A percentile compares a stretch with the other conserved stretches of the same genome.
Conservation (phyloP, 345 rosid species). For the Turnera subulata region DNA sequence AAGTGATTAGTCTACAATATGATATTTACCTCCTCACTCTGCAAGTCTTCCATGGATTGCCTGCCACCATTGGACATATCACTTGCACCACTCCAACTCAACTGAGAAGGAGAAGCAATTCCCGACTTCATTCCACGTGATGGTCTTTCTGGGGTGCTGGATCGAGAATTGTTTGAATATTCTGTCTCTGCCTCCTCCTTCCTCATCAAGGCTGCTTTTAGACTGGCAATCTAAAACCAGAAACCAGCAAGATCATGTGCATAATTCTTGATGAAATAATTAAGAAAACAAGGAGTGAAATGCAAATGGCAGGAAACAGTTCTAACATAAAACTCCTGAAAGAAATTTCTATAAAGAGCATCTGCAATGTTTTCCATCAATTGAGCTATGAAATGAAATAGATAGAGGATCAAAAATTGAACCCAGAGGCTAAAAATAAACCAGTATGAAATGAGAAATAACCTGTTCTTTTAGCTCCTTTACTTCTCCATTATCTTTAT, state of each 20-base stretch:
- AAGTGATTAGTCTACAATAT: neutral
- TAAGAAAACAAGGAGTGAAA: neutral
- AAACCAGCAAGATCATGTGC: neutral
- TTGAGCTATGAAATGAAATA: too few species aligned
- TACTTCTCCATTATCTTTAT: constrained; percentile 79
- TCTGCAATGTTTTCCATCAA: too few species aligned
- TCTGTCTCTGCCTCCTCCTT: constrained; percentile 28
- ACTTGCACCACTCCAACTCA: constrained; percentile 16
- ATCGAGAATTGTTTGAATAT: constrained; percentile 19
- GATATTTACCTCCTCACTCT: constrained; percentile 10
- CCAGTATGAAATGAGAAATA: neutral
- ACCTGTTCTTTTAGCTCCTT: constrained; percentile 97
- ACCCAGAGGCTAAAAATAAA: neutral
- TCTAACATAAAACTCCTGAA: neutral
- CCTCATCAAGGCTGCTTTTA: constrained; percentile 29
- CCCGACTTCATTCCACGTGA: constrained; percentile 5
- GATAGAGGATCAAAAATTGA: neutral
- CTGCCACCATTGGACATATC: constrained; percentile 7
- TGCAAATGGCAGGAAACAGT: neutral
- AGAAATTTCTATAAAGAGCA: too few species aligned
- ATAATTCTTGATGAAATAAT: neutral
- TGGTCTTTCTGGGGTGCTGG: constrained; percentile 27
- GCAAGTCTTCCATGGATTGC: constrained; percentile 4
- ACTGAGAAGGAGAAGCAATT: constrained; percentile 17
- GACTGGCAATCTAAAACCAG: constrained; percentile 25